These are phyloP conservation scores for Boletus rufocinnamomeus DNA, from an alignment of 768 basidiomycete genomes.

Conservation along the genomic window DNA sequence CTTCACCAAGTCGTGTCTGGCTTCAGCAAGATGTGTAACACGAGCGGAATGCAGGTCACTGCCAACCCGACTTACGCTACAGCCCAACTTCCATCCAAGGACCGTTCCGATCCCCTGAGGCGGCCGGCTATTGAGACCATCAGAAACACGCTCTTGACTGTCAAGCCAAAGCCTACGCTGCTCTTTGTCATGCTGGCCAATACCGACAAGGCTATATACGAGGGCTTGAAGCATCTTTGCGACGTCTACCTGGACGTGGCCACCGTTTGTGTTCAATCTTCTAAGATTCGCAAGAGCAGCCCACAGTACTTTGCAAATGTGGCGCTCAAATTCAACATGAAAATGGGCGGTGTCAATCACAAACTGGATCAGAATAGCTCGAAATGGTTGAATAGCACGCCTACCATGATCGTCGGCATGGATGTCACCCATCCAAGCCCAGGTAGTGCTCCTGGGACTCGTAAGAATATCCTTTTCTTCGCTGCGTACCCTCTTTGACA, in stretches of 20 bases:
- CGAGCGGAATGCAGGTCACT: conserved; percentile 60
- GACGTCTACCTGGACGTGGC: conserved; percentile 51
- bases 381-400: conserved; percentile 39
- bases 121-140: conserved; percentile 50
- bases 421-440: conserved; percentile 81
- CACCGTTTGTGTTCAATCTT: conserved; percentile 73
- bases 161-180: conserved; percentile 44
- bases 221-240: conserved; percentile 53
- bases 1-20: conserved; percentile 48
- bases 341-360: conserved; percentile 56
- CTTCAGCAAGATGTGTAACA: conserved; percentile 63
- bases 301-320: conserved; percentile 57
- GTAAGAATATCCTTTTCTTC: conserved; percentile 17
- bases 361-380: conserved; percentile 41
- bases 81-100: conserved; percentile 53
- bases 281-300: conserved; percentile 68
- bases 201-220: conserved; percentile 50
- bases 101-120: conserved; percentile 56
- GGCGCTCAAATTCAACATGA: conserved; percentile 57
- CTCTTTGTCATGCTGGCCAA: conserved; percentile 50
- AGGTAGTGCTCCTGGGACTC: conserved; percentile 59
- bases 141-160: conserved; percentile 37
- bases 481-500: background rate
- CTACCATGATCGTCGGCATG: conserved; percentile 59
- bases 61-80: conserved; percentile 32